Evolutionary conservation across 306 rosid genomes (phyloP).

Genomic region (Cucumis sativus): DNA sequence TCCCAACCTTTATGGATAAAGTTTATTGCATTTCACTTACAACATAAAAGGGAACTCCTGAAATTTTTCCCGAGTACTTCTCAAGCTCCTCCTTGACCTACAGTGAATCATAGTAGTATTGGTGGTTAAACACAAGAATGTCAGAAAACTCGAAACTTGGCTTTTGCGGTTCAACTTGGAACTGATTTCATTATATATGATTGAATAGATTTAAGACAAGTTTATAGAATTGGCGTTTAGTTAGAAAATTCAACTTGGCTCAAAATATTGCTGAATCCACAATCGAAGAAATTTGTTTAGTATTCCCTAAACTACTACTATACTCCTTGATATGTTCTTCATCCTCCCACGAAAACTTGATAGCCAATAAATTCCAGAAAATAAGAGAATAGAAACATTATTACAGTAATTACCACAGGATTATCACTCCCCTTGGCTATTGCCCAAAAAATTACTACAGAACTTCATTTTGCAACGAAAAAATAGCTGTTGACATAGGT

Average conservation of each 20-base stretch:
- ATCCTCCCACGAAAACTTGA: neutral
- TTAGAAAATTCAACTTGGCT: neutral
- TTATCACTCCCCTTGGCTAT: neutral
- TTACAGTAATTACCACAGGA: neutral
- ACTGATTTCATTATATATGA: too few relatives aligned
- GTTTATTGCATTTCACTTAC: conserved; percentile 26
- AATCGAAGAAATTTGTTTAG: neutral
- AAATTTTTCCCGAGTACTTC: conserved; percentile 31
- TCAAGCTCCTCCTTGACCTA: conserved; percentile 70
- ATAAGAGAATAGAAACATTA: neutral
- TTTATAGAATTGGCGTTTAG: neutral
- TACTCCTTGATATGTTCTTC: neutral
- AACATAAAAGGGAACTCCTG: conserved; percentile 69
- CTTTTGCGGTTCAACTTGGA: neutral
- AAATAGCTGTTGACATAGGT: neutral
- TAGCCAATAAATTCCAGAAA: neutral
- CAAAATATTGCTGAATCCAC: neutral
- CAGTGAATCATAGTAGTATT: conserved; percentile 12
- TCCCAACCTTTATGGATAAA: neutral
- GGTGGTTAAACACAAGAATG: neutral
- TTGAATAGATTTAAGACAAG: neutral
- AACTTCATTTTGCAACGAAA: neutral
- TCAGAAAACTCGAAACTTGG: neutral
- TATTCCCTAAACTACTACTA: neutral
- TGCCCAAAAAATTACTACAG: neutral